Evolutionary conservation across 176 grass and related monocot species (phyloP), one percentile per base, ranked within the genome.

Genomic region (Alopecurus myosuroides): DNA sequence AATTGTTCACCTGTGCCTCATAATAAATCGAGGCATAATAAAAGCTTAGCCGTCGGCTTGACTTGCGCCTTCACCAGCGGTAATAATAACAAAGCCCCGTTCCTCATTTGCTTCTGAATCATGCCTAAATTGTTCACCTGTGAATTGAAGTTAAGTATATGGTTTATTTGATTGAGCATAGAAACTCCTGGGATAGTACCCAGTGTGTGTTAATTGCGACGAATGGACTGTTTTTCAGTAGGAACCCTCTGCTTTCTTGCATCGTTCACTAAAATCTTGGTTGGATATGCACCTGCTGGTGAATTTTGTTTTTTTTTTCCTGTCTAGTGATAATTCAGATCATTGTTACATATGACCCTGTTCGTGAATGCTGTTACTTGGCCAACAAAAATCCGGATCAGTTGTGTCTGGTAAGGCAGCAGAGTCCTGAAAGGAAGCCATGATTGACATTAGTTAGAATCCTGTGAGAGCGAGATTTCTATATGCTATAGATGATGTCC

Each of bases 41-140:
- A n/a, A n/a, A 94, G 90, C 90, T 91, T 93, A 33, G 88, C 82
- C 20, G 76, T 98, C 35, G 90, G 92, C 44, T 84, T 94, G 87
- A 89, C 90, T 1, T 98, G 92, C 69, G 90, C 90, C 25, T 93
- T 94, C 82, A 95, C 92, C 28, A 94, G 85, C 42, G 92, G 92
- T 94, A 91, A 88, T 15, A n/a, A 30, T n/a, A n/a, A 33, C 5
- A 18, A n/a, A 17, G 10, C 20, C 84, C 9, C 19, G 12, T 41
- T 34, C 53, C 6, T 9, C 41, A 63, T 1, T 17, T 53, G 0
- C 39, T 85, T 77, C 13, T 55, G 2, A 26, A 63, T 55, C 64
- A 34, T 85, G 1, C 1, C 35, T 84, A 14, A n/a, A 2, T 37
- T 50, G 1, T 61, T 41, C 11, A 1, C 41, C n/a, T 18, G 1